phyloP scores from a whole-genome alignment of 2,329 filamentous ascomycete species.

The Fusarium torulosum region DNA sequence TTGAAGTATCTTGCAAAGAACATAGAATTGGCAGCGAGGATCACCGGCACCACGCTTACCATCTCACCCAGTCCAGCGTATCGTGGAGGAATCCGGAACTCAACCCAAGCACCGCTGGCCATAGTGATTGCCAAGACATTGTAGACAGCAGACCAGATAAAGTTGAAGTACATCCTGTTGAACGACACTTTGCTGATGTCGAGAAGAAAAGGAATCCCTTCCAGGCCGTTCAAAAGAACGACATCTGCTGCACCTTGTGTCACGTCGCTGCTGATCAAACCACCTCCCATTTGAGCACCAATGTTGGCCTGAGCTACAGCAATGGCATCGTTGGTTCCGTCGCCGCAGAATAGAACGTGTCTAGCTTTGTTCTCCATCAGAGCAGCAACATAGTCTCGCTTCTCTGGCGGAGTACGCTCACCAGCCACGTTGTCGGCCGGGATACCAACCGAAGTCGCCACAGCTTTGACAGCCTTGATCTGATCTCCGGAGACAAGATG shows the following conservation, averaged over 20 bases:
- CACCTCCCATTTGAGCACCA: conserved; percentile 14
- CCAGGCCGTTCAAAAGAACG: not conserved
- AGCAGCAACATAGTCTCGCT: conserved; percentile 8
- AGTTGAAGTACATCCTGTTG: conserved; percentile 18
- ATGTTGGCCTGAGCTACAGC: conserved; percentile 11
- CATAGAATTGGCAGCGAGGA: conserved; percentile 14
- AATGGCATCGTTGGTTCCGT: conserved; percentile 6
- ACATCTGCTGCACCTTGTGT: conserved; percentile 17
- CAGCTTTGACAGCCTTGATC: not conserved
- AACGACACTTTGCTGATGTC: conserved; percentile 13
- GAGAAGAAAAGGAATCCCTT: conserved; percentile 8
- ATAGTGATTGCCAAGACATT: conserved; percentile 12
- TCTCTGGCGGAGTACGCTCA: conserved; percentile 4
- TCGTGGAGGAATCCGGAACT: conserved; percentile 4
- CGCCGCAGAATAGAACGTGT: conserved; percentile 3
- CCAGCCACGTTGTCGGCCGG: not conserved
- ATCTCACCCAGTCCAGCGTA: conserved; percentile 21
- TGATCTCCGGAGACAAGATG: conserved; percentile 16
- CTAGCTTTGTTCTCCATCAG: not conserved
- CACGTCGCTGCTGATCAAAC: conserved; percentile 8
- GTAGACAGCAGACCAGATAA: conserved; percentile 19
- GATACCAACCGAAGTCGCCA: not conserved
- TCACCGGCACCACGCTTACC: conserved; percentile 11
- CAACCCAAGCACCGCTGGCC: conserved; percentile 23
- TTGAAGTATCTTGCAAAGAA: conserved; percentile 3